Base-by-base conservation (phyloP, 805 yeast species). In the Metschnikowia similis region DNA sequence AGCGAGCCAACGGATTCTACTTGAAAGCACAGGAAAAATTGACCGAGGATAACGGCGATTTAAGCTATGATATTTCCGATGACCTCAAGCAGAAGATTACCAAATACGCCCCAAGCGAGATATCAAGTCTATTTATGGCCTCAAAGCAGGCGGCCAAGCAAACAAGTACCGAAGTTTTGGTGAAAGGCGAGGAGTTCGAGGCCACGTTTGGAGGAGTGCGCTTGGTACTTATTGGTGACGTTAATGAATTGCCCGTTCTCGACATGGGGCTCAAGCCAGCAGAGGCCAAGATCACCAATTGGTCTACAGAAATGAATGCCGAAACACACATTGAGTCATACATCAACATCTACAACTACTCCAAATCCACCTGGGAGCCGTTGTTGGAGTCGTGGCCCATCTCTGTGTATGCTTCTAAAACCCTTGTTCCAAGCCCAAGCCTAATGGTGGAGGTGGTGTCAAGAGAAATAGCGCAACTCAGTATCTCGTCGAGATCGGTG, bases 341-440 rank as follows among this genome's bases (percentile, higher is more conserved):
- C 52, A 78, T 87, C 8, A 90, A 89, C 65, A 81, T 89, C 17
- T 91, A 87, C 73, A 90, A 90, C 64, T 91, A 91, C 64, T 81
- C 97, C 0, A 82, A 87, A 53, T 90, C 97, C 3, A 80, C 89
- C 0, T 91, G 99, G 98, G 98, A 94, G 60, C 97, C 99, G 0
- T 71, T 94, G 41, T 65, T 94, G 45, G 99, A 94, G 61, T 85
- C 92, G 0, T 87, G 96, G 87, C 84, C 89, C 6, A 72, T 92
- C 45, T 83, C 89, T 0, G 67, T 88, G 10, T 89, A 87, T 63
- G 81, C 86, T 1, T 74, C 87, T 1, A 80, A 78, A 47, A 67
- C 68, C 0, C 51, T 62, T 0, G 73, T 72, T 11, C 77, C 81
- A 0, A 74, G 75, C 6, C 72, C 77, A 6, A 71, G 80, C 16